Evolutionary conservation across 805 yeast genomes (phyloP).

Genomic region (Ogataea angusta): DNA sequence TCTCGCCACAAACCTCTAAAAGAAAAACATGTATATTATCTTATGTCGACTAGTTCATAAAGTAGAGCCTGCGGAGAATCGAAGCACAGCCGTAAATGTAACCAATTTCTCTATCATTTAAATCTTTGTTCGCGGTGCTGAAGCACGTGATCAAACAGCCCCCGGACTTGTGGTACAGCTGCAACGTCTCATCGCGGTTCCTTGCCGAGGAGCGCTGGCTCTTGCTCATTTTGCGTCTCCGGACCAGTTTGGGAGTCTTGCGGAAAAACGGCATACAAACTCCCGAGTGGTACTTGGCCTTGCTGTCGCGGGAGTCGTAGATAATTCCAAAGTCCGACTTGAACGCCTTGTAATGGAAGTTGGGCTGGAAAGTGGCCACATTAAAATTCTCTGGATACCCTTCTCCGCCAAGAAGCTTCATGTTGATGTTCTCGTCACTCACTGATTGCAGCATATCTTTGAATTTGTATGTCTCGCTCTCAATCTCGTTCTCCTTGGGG

Average conservation of each 20-base stretch:
- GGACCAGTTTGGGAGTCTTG: constrained; percentile 41
- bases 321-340: constrained; percentile 51
- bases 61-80: constrained; percentile 46
- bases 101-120: constrained; percentile 40
- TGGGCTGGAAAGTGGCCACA: constrained; percentile 21
- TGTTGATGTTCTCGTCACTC: constrained; percentile 40
- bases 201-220: constrained; percentile 6
- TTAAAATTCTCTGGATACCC: constrained; percentile 29
- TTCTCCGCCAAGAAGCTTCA: constrained; percentile 45
- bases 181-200: constrained; percentile 30
- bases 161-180: constrained; percentile 47
- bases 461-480: constrained; percentile 41
- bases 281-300: constrained; percentile 43
- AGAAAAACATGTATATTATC: constrained; percentile 12
- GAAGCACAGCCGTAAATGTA: constrained; percentile 45
- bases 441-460: constrained; percentile 35
- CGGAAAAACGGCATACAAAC: constrained; percentile 51
- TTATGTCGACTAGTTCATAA: constrained; percentile 25
- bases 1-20: constrained; percentile 16
- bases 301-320: constrained; percentile 33
- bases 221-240: constrained; percentile 28
- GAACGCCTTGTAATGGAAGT: constrained; percentile 43
- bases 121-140: constrained; percentile 30
- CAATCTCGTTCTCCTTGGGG: constrained; percentile 43
- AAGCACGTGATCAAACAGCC: constrained; percentile 52